Conservation (phyloP, 352 stramenopile species). For the Saprolegnia parasitica region DNA sequence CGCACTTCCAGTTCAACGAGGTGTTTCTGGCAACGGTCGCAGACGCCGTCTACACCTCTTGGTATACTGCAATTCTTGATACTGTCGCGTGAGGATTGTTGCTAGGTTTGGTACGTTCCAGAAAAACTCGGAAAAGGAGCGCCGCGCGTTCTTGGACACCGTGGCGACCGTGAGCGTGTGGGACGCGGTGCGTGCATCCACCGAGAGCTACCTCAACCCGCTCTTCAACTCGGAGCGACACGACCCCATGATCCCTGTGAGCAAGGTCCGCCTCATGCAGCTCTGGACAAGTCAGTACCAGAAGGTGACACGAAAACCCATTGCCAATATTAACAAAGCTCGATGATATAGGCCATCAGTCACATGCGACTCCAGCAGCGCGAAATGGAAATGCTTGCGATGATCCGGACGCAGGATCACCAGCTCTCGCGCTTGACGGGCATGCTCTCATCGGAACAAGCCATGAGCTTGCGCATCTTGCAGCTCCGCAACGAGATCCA, state of each 20-base stretch:
- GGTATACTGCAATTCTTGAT: conserved; percentile 48
- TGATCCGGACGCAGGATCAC: conserved; percentile 78
- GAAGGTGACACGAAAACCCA: conserved; percentile 38
- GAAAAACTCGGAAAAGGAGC: conserved; percentile 81
- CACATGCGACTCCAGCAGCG: conserved; percentile 84
- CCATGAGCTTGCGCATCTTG: conserved; percentile 52
- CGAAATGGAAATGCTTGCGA: conserved; percentile 75
- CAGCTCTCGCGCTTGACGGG: conserved; percentile 64
- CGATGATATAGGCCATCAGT: conserved; percentile 45
- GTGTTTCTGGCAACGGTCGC: conserved; percentile 89
- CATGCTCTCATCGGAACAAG: conserved; percentile 53
- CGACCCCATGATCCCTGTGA: conserved; percentile 76
- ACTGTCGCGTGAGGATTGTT: background rate
- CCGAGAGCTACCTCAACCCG: conserved; percentile 78
- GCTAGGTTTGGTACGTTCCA: conserved; percentile 73
- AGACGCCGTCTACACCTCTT: conserved; percentile 96
- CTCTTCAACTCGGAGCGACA: conserved; percentile 60
- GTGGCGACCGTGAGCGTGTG: conserved; percentile 76
- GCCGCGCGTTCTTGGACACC: conserved; percentile 52
- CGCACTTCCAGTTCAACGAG: conserved; percentile 98
- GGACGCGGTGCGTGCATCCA: conserved; percentile 78
- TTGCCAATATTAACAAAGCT: background rate
- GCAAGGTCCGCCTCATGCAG: conserved; percentile 80
- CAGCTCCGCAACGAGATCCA: conserved; percentile 67
- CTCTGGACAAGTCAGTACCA: conserved; percentile 83